phyloP scores from a whole-genome alignment of 2,329 filamentous ascomycete species.

The Aspergillus ustus region DNA sequence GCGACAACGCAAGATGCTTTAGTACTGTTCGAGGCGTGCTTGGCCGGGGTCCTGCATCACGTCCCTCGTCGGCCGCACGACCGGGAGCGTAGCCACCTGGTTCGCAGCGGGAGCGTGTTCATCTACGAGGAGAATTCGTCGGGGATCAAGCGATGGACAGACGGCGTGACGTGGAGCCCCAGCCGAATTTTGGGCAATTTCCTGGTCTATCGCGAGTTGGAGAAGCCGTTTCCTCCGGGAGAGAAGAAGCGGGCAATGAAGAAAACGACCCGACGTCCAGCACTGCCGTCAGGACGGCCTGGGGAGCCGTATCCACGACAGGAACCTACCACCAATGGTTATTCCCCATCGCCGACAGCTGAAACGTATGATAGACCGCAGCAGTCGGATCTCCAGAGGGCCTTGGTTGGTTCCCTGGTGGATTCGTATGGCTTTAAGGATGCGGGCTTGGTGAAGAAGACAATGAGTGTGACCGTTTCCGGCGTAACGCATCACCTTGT shows the following conservation, averaged over 20 bases:
- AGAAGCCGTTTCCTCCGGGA: constrained; percentile 76
- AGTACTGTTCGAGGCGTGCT: constrained; percentile 77
- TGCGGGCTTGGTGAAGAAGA: constrained; percentile 87
- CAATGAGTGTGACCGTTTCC: constrained; percentile 77
- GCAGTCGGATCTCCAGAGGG: constrained; percentile 57
- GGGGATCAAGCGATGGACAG: constrained; percentile 93
- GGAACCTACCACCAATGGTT: constrained; percentile 42
- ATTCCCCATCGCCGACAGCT: constrained; percentile 45
- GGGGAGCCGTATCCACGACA: constrained; percentile 58
- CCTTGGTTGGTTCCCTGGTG: constrained; percentile 79
- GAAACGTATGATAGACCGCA: constrained; percentile 44
- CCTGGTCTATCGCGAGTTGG: constrained; percentile 81
- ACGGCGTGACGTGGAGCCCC: constrained; percentile 88
- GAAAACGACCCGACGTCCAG: constrained; percentile 59
- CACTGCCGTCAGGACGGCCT: constrained; percentile 48
- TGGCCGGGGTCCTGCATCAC: constrained; percentile 72
- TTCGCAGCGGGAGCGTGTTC: constrained; percentile 83
- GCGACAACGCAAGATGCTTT: constrained; percentile 75
- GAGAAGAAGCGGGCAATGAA: constrained; percentile 86
- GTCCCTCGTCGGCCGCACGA: constrained; percentile 86
- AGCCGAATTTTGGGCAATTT: constrained; percentile 85
- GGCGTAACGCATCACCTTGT: constrained; percentile 83
- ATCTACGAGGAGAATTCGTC: constrained; percentile 91
- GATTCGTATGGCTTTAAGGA: constrained; percentile 88
- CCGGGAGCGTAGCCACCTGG: constrained; percentile 75